Base-by-base conservation (phyloP, 805 yeast genomes). In the Candida nanaspora region DNA sequence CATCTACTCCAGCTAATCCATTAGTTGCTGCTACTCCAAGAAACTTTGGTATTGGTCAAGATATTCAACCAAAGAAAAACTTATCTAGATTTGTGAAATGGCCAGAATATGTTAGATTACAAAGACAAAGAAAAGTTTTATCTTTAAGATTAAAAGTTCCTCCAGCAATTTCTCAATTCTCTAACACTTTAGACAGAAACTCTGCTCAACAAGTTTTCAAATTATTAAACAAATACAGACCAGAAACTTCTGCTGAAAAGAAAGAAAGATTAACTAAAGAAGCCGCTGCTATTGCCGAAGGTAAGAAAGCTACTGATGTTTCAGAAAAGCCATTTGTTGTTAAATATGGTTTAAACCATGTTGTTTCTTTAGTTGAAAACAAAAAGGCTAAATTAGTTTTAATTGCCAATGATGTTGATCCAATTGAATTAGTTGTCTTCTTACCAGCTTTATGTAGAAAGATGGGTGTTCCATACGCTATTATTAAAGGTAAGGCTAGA, bases 301-400 rank as follows among this genome's bases (percentile, higher is more conserved):
- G 97, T 70, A 87, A 88, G 81, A 76, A 86, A 73, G 88, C 85
- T 71, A 86, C 85, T 74, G 96, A 87, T 62, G 96, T 82, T 61
- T 86, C 96, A 61, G 82, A 87, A 69, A 88, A 88, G 81, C 97
- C 97, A 63, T 86, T 78, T 72, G 87, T 76, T 61, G 91, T 88
- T 69, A 88, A 88, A 80, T 88, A 80, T 79, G 97, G 97, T 80
- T 80, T 88, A 66, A 88, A 88, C 89, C 97, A 88, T 77, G 95
- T 88, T 76, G 95, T 86, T 59, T 82, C 95, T 50, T 79, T 88
- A 56, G 70, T 88, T 61, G 97, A 88, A 82, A 86, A 86, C 94
- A 88, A 88, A 85, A 88, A 88, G 81, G 91, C 95, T 57, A 84
- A 86, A 73, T 80, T 88, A 62, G 96, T 88, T 49, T 80, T 88